Evolutionary conservation across 371 early-diverging fungal genomes (phyloP), one percentile per base, ranked within the genome.

Genomic region (Lichtheimia ramosa): DNA sequence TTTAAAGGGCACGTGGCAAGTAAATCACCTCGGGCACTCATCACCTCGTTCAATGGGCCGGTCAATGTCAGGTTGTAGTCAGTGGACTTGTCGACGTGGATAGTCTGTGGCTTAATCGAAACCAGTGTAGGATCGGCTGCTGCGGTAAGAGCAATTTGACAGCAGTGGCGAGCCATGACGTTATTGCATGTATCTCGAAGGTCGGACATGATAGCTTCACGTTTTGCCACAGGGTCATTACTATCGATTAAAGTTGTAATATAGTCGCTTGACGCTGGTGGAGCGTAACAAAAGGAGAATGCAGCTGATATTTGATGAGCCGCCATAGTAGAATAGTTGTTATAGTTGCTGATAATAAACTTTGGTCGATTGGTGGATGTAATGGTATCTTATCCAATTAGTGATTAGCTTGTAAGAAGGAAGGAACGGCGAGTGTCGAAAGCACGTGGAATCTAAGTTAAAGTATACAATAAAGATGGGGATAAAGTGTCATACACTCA

Each of bases 21-120:
- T 58, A 79, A 63, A 57, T 79, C 76, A 51, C 74, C 70, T 61
- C 79, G 74, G 23, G 74, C 72, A 50, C 73, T 66, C 65, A 68
- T 70, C 51, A 79, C 71, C 65, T 69, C 62, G 34, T 66, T 63
- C 46, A 66, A 56, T 58, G 72, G 70, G 42, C 79, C 79, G 49
- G 66, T 68, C 48, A 79, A 53, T 16, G 79, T 79, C 25, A 75
- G 54, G 58, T 79, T 79, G 59, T 70, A 68, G 49, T 70, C 75
- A 67, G 66, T 76, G 62, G 46, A 67, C 57, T 52, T 62, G 73
- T 73, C 73, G 67, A 65, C 73, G 58, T 70, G 68, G 21, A 68
- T 57, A 52, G 68, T 59, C 28, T 71, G 74, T 56, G 71, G 62
- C 66, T 68, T 68, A 58, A 58, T 62, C 43, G 66, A 46, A 21